These are phyloP conservation scores for Podospora fimiseda DNA, from an alignment of 495 filamentous ascomycete genomes.

Conservation along the genomic window DNA sequence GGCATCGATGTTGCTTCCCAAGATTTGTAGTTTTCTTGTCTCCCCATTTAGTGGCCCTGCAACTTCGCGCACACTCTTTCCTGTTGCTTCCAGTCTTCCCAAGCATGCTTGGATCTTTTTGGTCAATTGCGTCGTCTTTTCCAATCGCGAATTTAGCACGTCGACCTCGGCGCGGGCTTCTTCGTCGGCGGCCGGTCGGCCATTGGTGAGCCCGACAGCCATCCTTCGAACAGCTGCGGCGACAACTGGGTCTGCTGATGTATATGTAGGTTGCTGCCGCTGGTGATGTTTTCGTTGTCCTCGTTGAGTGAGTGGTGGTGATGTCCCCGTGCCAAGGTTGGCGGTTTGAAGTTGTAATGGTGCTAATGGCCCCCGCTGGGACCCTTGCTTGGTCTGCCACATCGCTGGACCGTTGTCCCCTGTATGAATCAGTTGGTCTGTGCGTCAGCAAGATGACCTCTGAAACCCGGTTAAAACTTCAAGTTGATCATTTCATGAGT, in stretches of 20 bases:
- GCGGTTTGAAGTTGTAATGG: not conserved
- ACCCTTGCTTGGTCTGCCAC: not conserved
- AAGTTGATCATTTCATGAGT: too few species aligned
- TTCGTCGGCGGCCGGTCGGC: constrained; percentile 49
- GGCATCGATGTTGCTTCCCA: constrained; percentile 82
- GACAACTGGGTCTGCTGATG: constrained; percentile 2
- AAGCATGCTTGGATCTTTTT: constrained; percentile 91
- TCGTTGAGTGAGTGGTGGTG: not conserved
- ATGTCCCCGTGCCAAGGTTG: not conserved
- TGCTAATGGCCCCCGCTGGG: too few species aligned
- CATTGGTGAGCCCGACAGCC: constrained; percentile 42
- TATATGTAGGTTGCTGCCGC: constrained; percentile 1
- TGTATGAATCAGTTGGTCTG: not conserved
- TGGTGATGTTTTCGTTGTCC: constrained; percentile 1
- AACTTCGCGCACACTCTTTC: constrained; percentile 82
- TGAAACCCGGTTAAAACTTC: too few species aligned
- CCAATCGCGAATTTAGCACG: constrained; percentile 57
- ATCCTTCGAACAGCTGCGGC: constrained; percentile 20
- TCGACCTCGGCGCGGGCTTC: constrained; percentile 61
- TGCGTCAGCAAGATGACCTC: not conserved
- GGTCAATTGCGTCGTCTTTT: constrained; percentile 65
- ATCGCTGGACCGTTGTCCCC: not conserved
- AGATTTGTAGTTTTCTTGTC: constrained; percentile 76
- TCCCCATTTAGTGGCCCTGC: constrained; percentile 91
- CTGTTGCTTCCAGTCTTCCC: constrained; percentile 74